A percentile compares a stretch with the other conserved stretches of the same genome.
Conservation (phyloP, 371 early-diverging fungal genomes). For the Batkoa obscura region DNA sequence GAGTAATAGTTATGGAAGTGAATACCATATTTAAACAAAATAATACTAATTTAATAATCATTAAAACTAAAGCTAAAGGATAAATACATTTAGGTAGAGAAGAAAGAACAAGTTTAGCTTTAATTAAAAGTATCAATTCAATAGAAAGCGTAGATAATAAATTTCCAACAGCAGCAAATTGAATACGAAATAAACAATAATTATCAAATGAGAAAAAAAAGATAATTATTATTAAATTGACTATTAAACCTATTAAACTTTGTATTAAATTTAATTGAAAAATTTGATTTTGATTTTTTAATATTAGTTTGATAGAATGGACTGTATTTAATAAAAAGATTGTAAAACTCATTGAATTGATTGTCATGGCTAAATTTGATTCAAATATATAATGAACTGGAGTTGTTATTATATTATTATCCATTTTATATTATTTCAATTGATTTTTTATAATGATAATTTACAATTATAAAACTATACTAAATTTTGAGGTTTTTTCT, state of each 20-base stretch:
- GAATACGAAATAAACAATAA: constrained; percentile 2
- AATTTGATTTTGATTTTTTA: constrained; percentile 24
- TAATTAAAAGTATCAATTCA: constrained; percentile 6
- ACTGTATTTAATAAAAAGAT: constrained; percentile 4
- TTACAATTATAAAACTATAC: too few relatives aligned
- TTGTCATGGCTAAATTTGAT: constrained; percentile 6
- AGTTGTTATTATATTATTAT: not conserved
- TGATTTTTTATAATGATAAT: too few relatives aligned
- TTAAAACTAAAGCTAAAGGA: not conserved
- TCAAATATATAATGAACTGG: constrained; percentile 2
- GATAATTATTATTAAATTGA: constrained; percentile 4
- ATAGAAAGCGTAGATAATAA: constrained; percentile 6
- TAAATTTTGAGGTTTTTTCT: too few relatives aligned
- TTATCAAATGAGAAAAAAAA: constrained; percentile 7
- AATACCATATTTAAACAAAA: not conserved
- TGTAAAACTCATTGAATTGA: constrained; percentile 6
- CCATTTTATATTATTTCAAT: too few relatives aligned
- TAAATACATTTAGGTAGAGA: not conserved
- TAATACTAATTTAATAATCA: not conserved
- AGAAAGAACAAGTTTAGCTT: not conserved
- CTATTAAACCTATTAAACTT: constrained; percentile 1
- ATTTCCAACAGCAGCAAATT: constrained; percentile 1
- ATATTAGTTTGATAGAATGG: constrained; percentile 13
- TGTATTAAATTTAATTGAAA: constrained; percentile 6
- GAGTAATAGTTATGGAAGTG: not conserved